These are phyloP conservation scores for Phytophthora colocasiae DNA, from an alignment of 352 stramenopile species.

Conservation along the genomic window DNA sequence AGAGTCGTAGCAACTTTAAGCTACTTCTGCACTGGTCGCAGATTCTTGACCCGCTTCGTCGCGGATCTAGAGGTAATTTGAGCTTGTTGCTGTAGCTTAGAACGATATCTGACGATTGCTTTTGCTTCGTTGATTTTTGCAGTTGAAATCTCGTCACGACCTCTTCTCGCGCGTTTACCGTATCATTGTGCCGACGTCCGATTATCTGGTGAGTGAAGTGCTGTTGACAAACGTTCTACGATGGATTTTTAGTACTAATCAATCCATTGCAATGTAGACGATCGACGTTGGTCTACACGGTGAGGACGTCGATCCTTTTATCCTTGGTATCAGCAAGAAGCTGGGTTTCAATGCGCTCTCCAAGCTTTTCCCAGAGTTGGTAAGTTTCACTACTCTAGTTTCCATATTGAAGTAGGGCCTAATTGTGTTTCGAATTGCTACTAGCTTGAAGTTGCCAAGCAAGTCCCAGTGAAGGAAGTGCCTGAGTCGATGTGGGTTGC, in stretches of 20 bases:
- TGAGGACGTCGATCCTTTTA: constrained; percentile 68
- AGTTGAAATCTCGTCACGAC: constrained; percentile 69
- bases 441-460: constrained; percentile 75
- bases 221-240: background rate
- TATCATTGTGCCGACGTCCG: constrained; percentile 49
- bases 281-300: constrained; percentile 74
- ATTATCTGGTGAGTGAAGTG: constrained; percentile 53
- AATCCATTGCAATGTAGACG: constrained; percentile 40
- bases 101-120: constrained; percentile 1
- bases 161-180: constrained; percentile 65
- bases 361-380: constrained; percentile 77
- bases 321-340: constrained; percentile 81
- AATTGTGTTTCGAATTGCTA: constrained; percentile 1
- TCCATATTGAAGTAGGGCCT: background rate
- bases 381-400: constrained; percentile 22
- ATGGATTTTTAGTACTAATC: constrained; percentile 6
- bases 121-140: background rate
- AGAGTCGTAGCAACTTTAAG: constrained; percentile 83
- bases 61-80: constrained; percentile 60
- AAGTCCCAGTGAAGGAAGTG: constrained; percentile 58
- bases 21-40: constrained; percentile 86
- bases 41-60: constrained; percentile 79
- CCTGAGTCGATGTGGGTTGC: constrained; percentile 71
- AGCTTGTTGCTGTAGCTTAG: background rate
- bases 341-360: constrained; percentile 69